These are phyloP conservation scores for Kuraishia borneana DNA, from an alignment of 805 yeast genomes.

Conservation along the genomic window DNA sequence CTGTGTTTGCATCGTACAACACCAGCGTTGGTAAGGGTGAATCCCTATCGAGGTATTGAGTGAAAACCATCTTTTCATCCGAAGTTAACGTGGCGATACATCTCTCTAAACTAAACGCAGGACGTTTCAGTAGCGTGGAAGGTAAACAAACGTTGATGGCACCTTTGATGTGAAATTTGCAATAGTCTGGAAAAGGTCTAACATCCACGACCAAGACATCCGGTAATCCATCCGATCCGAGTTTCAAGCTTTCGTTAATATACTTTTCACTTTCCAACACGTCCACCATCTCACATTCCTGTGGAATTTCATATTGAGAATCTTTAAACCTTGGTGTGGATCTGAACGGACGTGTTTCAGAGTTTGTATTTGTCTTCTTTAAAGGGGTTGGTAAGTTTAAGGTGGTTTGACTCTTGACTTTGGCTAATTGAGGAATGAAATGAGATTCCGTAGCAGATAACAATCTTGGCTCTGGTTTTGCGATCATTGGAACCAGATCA, in stretches of 20 bases:
- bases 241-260: not conserved
- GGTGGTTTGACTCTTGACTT: no score
- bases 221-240: constrained; percentile 14
- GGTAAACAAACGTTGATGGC: constrained; percentile 80
- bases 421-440: no score
- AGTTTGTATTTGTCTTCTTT: no score
- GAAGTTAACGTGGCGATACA: constrained; percentile 51
- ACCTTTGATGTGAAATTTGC: constrained; percentile 40
- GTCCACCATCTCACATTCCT: not conserved
- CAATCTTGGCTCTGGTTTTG: not conserved
- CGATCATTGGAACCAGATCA: not conserved
- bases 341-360: not conserved
- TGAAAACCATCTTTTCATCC: constrained; percentile 33
- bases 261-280: not conserved
- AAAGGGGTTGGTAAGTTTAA: no score
- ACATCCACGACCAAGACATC: constrained; percentile 55
- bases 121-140: constrained; percentile 73
- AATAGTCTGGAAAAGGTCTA: constrained; percentile 69
- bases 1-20: constrained; percentile 37
- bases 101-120: constrained; percentile 53
- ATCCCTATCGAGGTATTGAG: constrained; percentile 20
- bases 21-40: constrained; percentile 26
- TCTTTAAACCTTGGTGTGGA: constrained; percentile 2
- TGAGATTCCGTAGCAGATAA: not conserved
- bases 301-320: constrained; percentile 1